Base-by-base conservation (phyloP, 2,329 filamentous ascomycete genomes). In the Phialemonium atrogriseum region DNA sequence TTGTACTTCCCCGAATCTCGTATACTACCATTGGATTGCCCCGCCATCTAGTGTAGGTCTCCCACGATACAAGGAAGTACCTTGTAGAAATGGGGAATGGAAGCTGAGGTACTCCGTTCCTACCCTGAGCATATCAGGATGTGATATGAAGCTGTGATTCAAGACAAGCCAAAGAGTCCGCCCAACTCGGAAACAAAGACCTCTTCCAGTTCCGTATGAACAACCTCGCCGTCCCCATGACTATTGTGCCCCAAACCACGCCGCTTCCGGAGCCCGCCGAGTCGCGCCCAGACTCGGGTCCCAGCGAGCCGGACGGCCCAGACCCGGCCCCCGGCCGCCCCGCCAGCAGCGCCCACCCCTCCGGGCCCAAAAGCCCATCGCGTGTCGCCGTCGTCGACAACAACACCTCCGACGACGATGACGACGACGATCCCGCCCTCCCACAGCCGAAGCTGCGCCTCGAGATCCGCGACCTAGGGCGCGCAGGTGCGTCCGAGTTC, bases 401-500 rank as follows among this genome's bases (percentile, higher is more conserved):
- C 10, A 27, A 27, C 22, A 18, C 5, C 27, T 18, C 12, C 13
- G 14, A 35, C 12, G 31, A 34, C 24, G 33, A 38, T 5, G 18
- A 30, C 19, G 23, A 19, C 24, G 22, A 29, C 30, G 12, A 23
- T 14, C 15, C 35, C 11, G 12, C 38, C 25, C 68, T 70, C 44
- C 40, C 55, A 4, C 50, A 67, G 24, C 73, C 73, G 23, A 74
- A 68, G 44, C 63, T 81, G 29, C 70, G 73, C 12, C 63, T 80
- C 29, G 66, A 77, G 47, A 55, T 78, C 42, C 66, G 68, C 29
- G 72, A 80, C 46, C 58, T 80, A 36, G 49, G 52, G 32, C 70
- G 78, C 55, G 55, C 70, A 1, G 84, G 81, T 34, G 60, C 80
- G 5, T 52, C 62, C 19, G 60, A 74, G 39, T 93, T 94, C 56